phyloP scores from a whole-genome alignment of 306 rosid species.

The Quillaja saponaria region DNA sequence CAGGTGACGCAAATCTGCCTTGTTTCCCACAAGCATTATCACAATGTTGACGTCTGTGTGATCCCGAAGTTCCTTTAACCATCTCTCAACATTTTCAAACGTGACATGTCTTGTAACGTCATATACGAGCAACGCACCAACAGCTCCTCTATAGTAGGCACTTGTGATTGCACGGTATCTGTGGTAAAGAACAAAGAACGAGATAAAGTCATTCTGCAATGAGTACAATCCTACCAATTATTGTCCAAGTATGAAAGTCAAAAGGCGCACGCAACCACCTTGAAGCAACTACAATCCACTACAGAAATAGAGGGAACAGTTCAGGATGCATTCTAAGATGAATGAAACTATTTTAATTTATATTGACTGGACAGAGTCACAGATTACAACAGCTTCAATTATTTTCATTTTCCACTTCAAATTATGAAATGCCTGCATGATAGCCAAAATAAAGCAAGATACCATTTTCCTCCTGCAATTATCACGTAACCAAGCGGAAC shows the following conservation, averaged over 20 bases:
- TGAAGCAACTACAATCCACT: too few species aligned
- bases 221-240: background rate
- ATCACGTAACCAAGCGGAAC: too few species aligned
- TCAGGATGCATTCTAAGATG: too few species aligned
- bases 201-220: conserved; percentile 20
- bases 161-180: conserved; percentile 87
- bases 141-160: conserved; percentile 83
- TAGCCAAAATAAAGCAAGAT: too few species aligned
- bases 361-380: too few species aligned
- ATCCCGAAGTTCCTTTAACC: conserved; percentile 83
- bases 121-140: conserved; percentile 80
- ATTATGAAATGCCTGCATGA: too few species aligned
- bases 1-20: conserved; percentile 79
- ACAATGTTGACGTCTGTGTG: conserved; percentile 87
- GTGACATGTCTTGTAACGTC: conserved; percentile 78
- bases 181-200: conserved; percentile 27
- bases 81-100: conserved; percentile 76
- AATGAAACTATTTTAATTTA: too few species aligned
- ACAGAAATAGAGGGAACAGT: too few species aligned
- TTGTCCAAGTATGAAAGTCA: background rate
- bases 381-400: too few species aligned
- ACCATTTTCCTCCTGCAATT: too few species aligned
- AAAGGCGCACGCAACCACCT: too few species aligned
- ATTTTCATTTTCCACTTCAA: too few species aligned
- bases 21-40: conserved; percentile 83